Base-by-base conservation (phyloP, 1,284 basidiomycete species). In the Coniferiporia weirii region DNA sequence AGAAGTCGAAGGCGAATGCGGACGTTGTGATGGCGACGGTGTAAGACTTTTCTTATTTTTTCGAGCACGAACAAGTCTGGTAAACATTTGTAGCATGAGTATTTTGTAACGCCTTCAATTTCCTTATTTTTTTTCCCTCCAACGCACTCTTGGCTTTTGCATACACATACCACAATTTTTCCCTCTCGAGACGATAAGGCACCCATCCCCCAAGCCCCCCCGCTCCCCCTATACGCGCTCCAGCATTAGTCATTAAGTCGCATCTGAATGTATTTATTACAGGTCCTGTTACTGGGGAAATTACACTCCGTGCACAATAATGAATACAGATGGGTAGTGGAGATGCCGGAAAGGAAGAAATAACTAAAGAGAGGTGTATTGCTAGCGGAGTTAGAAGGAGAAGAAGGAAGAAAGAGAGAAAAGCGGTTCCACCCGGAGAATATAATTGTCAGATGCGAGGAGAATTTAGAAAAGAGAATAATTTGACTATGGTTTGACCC, bases 401-500 rank as follows among this genome's bases (percentile, higher is more conserved):
- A 51, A 12, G 15, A 36, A 17, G 38, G 68, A 72, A 72, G 64
- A 61, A 55, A 55, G 5, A 8, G 40, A 27, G 52, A 54, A 61
- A 40, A 10, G 38, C 38, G 8, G 38, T 40, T 40, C 38, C 38
- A 40, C 38, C 38, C 38, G 15, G 38, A 40, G 38, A 40, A 12
- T 10, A 12, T 4, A 15, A 40, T 27, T 27, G 38, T 35, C 22
- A 52, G 38, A 55, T 32, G 9, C 27, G 46, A 7, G 46, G 44
- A 19, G 44, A 19, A 48, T 48, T 48, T 48, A 32, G 40, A 40
- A 61, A 43, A 38, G 27, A 27, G 13, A 10, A 58, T 20, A 36
- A 36, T 10, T 54, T 32, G 15, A 60, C 40, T 54, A 86, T 64
- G 75, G 66, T 73, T 79, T 84, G 64, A 80, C 80, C 69, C 90